Conservation (phyloP, 768 basidiomycete genomes). For the Boletus insuetus region DNA sequence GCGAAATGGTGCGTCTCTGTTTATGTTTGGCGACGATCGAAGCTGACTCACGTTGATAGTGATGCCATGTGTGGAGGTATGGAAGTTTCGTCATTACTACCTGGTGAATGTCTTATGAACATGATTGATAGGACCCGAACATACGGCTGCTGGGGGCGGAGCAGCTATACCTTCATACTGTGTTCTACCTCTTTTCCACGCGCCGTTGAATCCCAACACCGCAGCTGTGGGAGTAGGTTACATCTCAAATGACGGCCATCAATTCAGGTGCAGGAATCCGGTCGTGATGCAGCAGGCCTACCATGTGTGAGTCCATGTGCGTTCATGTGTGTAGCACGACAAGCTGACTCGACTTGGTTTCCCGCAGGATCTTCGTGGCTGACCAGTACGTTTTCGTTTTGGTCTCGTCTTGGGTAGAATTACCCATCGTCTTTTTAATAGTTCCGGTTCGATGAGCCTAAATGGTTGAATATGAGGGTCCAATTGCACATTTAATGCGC, state of each 20-base stretch:
- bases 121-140: conserved; percentile 45
- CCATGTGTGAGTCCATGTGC: conserved; percentile 48
- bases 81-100: not conserved
- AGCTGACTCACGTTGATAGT: conserved; percentile 22
- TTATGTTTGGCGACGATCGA: not conserved
- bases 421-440: conserved; percentile 15
- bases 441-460: conserved; percentile 50
- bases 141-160: conserved; percentile 36
- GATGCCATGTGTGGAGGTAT: conserved; percentile 52
- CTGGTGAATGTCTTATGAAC: not conserved
- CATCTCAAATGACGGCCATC: conserved; percentile 55
- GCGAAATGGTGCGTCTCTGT: conserved; percentile 44
- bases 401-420: not conserved
- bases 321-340: not conserved
- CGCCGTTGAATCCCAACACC: conserved; percentile 28
- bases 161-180: conserved; percentile 53
- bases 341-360: not conserved
- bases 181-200: conserved; percentile 52
- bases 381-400: conserved; percentile 36
- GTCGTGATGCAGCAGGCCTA: conserved; percentile 50
- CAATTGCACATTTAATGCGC: too few relatives aligned
- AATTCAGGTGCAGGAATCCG: conserved; percentile 54
- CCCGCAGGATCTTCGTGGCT: conserved; percentile 50
- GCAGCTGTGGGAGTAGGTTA: conserved; percentile 40
- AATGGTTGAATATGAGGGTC: too few relatives aligned